Evolutionary conservation across 306 rosid genomes (phyloP), one percentile per base, ranked within the genome.

Genomic region (Rosa chinensis): DNA sequence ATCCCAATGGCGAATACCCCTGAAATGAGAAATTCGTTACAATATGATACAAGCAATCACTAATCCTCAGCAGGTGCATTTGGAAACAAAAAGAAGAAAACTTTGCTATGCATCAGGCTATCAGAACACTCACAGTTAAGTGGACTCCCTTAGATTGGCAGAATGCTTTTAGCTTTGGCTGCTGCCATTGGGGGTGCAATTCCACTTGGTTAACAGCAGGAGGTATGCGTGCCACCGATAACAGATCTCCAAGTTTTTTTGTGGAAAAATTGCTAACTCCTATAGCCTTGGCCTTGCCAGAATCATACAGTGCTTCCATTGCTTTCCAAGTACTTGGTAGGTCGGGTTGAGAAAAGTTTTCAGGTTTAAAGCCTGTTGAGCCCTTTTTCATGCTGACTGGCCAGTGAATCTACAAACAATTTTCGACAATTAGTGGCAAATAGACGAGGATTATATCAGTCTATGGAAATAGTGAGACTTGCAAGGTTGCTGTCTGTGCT

Each of bases 131-230:
- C 78, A 90, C 96, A 82, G 93, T 69, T 16, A 91, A 8, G 80
- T 93, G 97, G 78, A 91, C 82, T 81, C 97, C 97, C 61, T 83
- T 89, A 3, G 91, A 87, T 81, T 83, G 79, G 71, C 94, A 89
- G 32, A 89, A 82, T 56, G 70, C 84, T 20, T 89, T 92, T 72
- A 93, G 82, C 78, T 89, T 80, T 56, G 80, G 81, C 76, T 91
- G 98, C 80, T 88, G 97, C 89, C 89, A 93, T 35, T 67, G 84
- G 10, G 92, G 94, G 80, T 93, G 94, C 73, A 87, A 80, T 73
- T 93, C 98, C 23, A 93, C 98, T 81, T 91, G 98, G 83, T 88
- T 88, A 72, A 89, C 97, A 50, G 97, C 97, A 4, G 97, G 97
- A 55, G 90, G 89, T n/a, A 89, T 85, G 1, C 85, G 71, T 1